Evolutionary conservation across 441 rosid species (phyloP), one percentile per base, ranked within the genome.

Genomic region (Codiaeum variegatum): DNA sequence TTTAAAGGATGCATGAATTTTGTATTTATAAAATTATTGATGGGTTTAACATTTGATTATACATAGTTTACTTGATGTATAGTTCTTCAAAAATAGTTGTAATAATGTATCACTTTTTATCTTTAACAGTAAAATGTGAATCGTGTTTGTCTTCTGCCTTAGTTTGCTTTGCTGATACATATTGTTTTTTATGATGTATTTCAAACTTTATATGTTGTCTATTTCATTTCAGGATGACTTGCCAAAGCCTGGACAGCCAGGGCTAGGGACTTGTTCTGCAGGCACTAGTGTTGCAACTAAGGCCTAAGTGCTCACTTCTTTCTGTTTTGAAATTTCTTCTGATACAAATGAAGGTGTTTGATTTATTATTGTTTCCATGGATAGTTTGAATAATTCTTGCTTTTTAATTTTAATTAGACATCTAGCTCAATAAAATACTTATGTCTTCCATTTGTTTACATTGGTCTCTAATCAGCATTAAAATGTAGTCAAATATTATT

Each of bases 211-310:
- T 69, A 32, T 9, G n/a, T 21, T 54, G 19, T 16, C 29, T 15
- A 28, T 0, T 38, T 38, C 10, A 3, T 47, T 12, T 15, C 77
- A 84, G 90, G 91, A 89, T 71, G 94, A 89, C 70, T 10, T 72
- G 0, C 88, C 89, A 28, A 87, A 86, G 83, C 79, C 89, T 1
- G 90, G 88, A 24, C 78, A 73, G 54, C 81, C 81, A 28, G 83
- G 79, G 34, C 90, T 83, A 28, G 86, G 79, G 21, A 75, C 83
- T 59, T 91, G 88, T 7, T 83, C 88, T 21, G 84, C 77, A 31
- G 89, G 80, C 44, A 77, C 80, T 44, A 78, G 84, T 21, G 83
- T 69, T 56, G 75, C 88, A 64, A 78, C 88, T 63, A 85, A 90
- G 26, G 26, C 81, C 13, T 89, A 70, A 71, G 21, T 19, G 23